Percentiles rank a stretch among this genome's conserved stretches.
phyloP scores from a whole-genome alignment of 2,329 filamentous ascomycete genomes.

The Knoxdaviesia capensis region DNA sequence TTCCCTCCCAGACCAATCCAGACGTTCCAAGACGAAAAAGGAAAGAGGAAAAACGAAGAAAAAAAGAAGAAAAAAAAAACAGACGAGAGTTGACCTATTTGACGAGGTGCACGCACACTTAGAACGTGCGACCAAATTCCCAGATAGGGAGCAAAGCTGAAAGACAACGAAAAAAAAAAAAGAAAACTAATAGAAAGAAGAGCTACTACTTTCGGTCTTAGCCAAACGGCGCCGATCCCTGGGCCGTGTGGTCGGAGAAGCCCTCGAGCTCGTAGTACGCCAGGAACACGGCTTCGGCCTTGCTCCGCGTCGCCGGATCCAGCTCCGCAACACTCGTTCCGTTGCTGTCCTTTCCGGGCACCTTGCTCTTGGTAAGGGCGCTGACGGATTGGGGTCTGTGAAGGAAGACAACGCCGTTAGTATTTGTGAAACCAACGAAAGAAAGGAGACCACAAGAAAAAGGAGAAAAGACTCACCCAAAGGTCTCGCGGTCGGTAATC shows the following conservation, averaged over 20 bases:
- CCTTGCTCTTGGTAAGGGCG: slow-evolving; percentile 16
- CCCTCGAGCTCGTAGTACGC: slow-evolving; percentile 31
- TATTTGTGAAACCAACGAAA: slow-evolving; percentile 2
- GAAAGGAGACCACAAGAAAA: background rate
- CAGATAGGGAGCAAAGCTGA: too few relatives aligned
- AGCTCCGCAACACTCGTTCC: slow-evolving; percentile 20
- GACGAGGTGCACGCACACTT: too few relatives aligned
- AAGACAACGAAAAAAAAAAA: too few relatives aligned
- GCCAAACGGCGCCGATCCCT: slow-evolving; percentile 31
- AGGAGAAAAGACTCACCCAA: slow-evolving; percentile 39
- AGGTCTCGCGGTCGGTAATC: slow-evolving; percentile 64
- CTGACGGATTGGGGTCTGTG: slow-evolving; percentile 25
- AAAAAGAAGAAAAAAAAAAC: background rate
- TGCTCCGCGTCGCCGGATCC: slow-evolving; percentile 27
- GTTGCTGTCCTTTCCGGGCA: slow-evolving; percentile 21
- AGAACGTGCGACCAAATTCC: too few relatives aligned
- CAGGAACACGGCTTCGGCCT: slow-evolving; percentile 29
- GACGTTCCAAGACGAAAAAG: too few relatives aligned
- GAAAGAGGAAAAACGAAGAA: too few relatives aligned
- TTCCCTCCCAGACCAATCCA: too few relatives aligned
- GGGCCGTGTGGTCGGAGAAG: slow-evolving; percentile 23
- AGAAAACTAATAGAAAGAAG: too few relatives aligned
- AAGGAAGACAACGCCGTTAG: slow-evolving; percentile 1
- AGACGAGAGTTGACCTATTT: background rate
- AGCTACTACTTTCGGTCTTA: slow-evolving; percentile 9